Base-by-base conservation (phyloP, 768 basidiomycete species). In the Boletus huronensis region DNA sequence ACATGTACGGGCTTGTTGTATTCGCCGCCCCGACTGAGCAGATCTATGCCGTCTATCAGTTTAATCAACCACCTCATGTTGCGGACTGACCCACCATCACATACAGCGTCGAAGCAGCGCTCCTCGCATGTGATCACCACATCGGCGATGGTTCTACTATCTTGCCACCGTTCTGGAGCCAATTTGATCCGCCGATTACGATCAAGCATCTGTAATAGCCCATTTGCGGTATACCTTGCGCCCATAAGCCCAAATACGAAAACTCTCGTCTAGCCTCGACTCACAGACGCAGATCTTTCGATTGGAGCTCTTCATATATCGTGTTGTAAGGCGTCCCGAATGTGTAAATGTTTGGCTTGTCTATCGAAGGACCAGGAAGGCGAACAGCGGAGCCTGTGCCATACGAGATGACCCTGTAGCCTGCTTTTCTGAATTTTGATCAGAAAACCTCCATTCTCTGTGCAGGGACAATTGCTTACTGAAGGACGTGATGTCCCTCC, bases 101-200 rank as follows among this genome's bases (percentile, higher is more conserved):
- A 97, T 19, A 99, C 97, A 0, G 93, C 90, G 68, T 99, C 97
- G 70, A 94, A 99, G 71, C 97, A 99, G 50, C 96, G 84, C 70
- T 99, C 97, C 75, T 98, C 97, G 70, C 97, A 99, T 6, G 97
- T 99, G 65, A 99, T 94, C 21, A 99, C 97, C 21, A 99, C 80
- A 68, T 99, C 97, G n/a, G 91, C 92, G 9, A 96, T 80, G 1
- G 82, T 84, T 66, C 76, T 88, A 51, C 81, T 90, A 42, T 98
- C 95, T 63, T 98, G 96, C 95, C 95, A 99, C 58, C 95, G 82
- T 70, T 99, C 96, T 42, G 97, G 97, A 8, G 95, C 95, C 10
- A 77, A 70, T 70, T 99, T 99, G 54, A 98, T 82, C 57, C 84
- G 82, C 51, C 97, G 76, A 74, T 99, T 99, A 35, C 97, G 84